Base-by-base conservation (phyloP, 441 rosid species). In the Gossypium lobatum region DNA sequence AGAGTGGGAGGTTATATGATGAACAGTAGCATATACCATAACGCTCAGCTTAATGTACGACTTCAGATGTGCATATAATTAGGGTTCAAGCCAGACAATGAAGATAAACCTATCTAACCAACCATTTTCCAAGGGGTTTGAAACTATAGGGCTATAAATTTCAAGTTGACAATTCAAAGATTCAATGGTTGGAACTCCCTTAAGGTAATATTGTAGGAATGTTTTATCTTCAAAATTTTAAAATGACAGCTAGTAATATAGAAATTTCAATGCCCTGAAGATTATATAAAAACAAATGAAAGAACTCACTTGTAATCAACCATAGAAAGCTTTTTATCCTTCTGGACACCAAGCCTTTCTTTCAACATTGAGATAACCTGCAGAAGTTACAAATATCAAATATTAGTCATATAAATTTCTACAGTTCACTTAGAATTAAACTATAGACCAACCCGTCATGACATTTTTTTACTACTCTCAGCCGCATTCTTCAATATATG, bases 331-430 rank as follows among this genome's bases (percentile, higher is more conserved):
- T 70, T 83, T 82, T 95, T 89, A 39, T 92, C 94, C 69, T 85
- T 86, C 54, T 84, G 72, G 10, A 92, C 84, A 73, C 94, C 92
- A 75, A 95, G 91, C 85, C 85, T 95, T 82, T 89, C 90, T 85
- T 92, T 95, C 76, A 95, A 78, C 91, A 87, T 85, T 23, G 91
- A 84, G 66, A 91, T 85, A 76, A 92, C 90, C 98, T 95, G 88
- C 85, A 88, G 23, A 58, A 25, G 74, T 64, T 55, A 63, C 42
- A 55, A 70, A 55, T 11, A 83, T 52, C 39, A 60, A 7, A 74
- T 17, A 75, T 48, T 9, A 11, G 6, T 66, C 69, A 72, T 5
- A 62, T 65, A 61, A 23, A 53, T 39, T 21, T n/a, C 14, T 25
- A 18, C 65, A 45, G 37, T 59, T 42, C 59, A 45, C 59, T 57